Conservation (phyloP, 83 land plant genomes). For the Diphasiastrum complanatum region DNA sequence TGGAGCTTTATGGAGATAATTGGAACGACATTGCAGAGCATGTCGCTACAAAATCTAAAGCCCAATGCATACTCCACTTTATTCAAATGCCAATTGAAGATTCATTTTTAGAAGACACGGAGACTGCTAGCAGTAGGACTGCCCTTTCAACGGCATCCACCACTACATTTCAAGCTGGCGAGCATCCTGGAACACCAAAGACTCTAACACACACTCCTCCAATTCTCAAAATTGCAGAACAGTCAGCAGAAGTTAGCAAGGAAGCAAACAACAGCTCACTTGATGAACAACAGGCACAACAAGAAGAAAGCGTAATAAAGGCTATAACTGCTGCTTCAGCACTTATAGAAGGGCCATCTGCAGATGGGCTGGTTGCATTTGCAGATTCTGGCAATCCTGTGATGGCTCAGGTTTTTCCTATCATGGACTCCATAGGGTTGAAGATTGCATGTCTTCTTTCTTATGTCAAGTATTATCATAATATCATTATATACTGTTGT, state of each 20-base stretch:
- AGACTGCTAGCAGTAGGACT: conserved; percentile 29
- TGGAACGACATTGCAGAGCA: conserved; percentile 83
- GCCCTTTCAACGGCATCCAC: conserved; percentile 10
- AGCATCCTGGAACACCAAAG: conserved; percentile 12
- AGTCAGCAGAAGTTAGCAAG: conserved; percentile 20
- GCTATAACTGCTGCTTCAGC: conserved; percentile 6
- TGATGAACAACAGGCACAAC: conserved; percentile 27
- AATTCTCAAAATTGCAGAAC: conserved; percentile 7
- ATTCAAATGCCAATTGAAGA: conserved; percentile 65
- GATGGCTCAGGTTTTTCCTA: conserved; percentile 57
- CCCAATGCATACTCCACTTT: conserved; percentile 78
- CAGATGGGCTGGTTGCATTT: conserved; percentile 52
- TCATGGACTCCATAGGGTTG: too few relatives aligned
- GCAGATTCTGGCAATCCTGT: conserved; percentile 62
- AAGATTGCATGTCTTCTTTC: conserved; percentile 12
- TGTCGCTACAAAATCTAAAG: conserved; percentile 80
- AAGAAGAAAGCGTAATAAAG: not conserved
- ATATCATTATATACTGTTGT: not conserved
- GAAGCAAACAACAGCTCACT: conserved; percentile 18
- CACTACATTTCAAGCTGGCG: conserved; percentile 17
- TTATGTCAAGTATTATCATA: not conserved
- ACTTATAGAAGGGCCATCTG: not conserved
- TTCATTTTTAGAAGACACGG: conserved; percentile 50
- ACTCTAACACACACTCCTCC: conserved; percentile 21
- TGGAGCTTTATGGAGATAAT: conserved; percentile 59